Evolutionary conservation across 129 eudicot species (phyloP).

Genomic region (Pittosporum tobira): DNA sequence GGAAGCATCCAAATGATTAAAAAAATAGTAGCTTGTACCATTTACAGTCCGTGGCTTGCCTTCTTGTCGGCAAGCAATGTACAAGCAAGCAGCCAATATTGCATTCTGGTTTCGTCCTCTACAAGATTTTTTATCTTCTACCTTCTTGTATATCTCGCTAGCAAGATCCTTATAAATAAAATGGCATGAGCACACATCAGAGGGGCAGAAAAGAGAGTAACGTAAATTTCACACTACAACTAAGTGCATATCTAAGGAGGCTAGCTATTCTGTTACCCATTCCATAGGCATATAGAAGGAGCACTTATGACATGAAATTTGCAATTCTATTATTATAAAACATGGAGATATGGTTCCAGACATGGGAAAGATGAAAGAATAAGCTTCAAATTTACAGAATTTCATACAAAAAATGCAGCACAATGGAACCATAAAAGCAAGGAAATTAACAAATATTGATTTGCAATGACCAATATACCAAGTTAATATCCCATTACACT

Average conservation of each 20-base stretch:
- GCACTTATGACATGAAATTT: not conserved
- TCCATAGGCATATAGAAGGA: not conserved
- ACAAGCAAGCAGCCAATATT: constrained; percentile 77
- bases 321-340: not conserved
- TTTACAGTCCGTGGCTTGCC: constrained; percentile 85
- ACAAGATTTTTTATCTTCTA: constrained; percentile 85
- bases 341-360: no score
- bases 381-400: no score
- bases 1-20: constrained; percentile 21
- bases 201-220: not conserved
- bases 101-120: constrained; percentile 89
- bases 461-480: no score
- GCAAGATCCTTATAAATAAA: constrained; percentile 66
- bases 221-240: not conserved
- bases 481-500: no score
- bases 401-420: no score
- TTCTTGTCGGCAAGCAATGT: constrained; percentile 91
- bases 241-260: not conserved
- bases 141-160: constrained; percentile 88
- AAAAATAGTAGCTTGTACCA: constrained; percentile 43
- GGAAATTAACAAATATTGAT: no score
- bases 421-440: no score
- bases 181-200: constrained; percentile 7
- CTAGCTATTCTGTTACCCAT: no score
- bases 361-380: no score